phyloP scores from a whole-genome alignment of 2,329 filamentous ascomycete genomes.

The Colletotrichum lindemuthianum region DNA sequence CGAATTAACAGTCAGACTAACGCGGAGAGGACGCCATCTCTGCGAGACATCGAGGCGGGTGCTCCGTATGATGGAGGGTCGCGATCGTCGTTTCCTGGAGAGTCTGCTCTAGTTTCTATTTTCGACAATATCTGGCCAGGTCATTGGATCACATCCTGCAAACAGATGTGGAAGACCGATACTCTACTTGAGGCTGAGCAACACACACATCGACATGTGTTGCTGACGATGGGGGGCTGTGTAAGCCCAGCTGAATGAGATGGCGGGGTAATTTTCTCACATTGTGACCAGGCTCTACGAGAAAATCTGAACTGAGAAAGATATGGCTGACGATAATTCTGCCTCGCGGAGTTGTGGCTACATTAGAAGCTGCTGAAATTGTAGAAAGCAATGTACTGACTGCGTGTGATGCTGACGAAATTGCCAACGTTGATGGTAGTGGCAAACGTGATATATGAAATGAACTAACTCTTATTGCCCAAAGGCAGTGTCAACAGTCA shows the following conservation, averaged over 20 bases:
- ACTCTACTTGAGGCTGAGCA: too few relatives aligned
- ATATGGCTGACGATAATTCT: too few relatives aligned
- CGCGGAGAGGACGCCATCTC: not conserved
- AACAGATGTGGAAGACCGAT: not conserved
- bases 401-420: too few relatives aligned
- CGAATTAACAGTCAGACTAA: not conserved
- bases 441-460: too few relatives aligned
- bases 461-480: too few relatives aligned
- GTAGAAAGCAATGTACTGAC: too few relatives aligned
- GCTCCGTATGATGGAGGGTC: not conserved
- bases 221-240: not conserved
- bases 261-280: not conserved
- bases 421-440: too few relatives aligned
- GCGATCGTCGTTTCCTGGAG: not conserved
- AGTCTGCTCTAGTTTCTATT: not conserved
- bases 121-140: constrained; percentile 4
- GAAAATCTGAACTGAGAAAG: too few relatives aligned
- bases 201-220: not conserved
- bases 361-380: too few relatives aligned
- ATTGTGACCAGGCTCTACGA: not conserved
- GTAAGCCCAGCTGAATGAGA: constrained; percentile 4
- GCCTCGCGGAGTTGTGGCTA: too few relatives aligned
- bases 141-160: not conserved
- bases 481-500: too few relatives aligned
- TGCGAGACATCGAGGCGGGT: constrained; percentile 8